Evolutionary conservation across 116 monocot species (phyloP).

Genomic region (Iris pallida): DNA sequence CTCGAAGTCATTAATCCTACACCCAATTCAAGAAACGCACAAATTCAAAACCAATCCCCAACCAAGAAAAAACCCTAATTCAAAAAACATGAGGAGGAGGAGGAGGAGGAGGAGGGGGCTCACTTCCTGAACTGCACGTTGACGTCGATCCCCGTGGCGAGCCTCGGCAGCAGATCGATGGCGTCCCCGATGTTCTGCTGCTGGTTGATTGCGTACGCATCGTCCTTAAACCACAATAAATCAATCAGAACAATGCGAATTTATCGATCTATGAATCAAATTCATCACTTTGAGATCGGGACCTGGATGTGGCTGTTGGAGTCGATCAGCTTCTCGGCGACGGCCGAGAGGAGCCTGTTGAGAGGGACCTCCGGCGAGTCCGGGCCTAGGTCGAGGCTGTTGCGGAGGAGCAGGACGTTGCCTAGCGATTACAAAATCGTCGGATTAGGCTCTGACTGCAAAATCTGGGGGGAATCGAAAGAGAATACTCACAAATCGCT

Average conservation of each 20-base stretch:
- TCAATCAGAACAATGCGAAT: no score
- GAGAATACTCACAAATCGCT: slow-evolving; percentile 65
- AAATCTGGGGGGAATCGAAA: background rate
- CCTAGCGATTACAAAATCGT: slow-evolving; percentile 29
- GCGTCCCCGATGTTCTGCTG: slow-evolving; percentile 92
- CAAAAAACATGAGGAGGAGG: background rate
- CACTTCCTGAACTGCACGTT: slow-evolving; percentile 93
- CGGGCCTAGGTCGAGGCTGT: slow-evolving; percentile 47
- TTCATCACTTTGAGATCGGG: background rate
- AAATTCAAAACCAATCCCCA: background rate
- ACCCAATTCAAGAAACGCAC: slow-evolving; percentile 4
- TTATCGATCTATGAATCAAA: background rate
- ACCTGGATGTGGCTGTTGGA: slow-evolving; percentile 84
- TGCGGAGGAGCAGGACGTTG: slow-evolving; percentile 78
- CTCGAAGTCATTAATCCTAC: slow-evolving; percentile 84
- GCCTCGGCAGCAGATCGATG: slow-evolving; percentile 83
- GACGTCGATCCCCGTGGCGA: slow-evolving; percentile 90
- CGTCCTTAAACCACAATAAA: background rate
- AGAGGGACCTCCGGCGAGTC: slow-evolving; percentile 70
- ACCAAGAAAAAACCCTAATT: background rate
- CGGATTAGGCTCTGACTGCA: background rate
- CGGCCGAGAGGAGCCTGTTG: slow-evolving; percentile 74
- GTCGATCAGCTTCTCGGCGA: slow-evolving; percentile 78
- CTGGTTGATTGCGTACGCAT: slow-evolving; percentile 62
- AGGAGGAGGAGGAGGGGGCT: background rate